Base-by-base conservation (phyloP, 1,284 basidiomycete species). In the Papiliotrema fonsecae region DNA sequence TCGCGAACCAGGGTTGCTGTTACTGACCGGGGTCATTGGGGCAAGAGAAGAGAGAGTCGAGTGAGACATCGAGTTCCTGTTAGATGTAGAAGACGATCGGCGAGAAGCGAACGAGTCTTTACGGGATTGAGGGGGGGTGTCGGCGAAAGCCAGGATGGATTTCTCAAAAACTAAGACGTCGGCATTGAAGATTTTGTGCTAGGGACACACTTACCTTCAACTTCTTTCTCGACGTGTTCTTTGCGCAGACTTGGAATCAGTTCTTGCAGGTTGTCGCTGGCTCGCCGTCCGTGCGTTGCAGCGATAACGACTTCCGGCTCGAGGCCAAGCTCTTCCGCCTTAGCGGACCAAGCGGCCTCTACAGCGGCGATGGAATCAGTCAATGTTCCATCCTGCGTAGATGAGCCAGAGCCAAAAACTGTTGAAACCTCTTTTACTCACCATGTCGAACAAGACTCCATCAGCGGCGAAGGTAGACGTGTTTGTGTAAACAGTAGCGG, bases 291-390 rank as follows among this genome's bases (percentile, higher is more conserved):
- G 67, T 87, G 86, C 13, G 85, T 87, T 35, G 83, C 83, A 27
- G 80, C 80, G 64, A 84, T 84, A 52, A 85, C 81, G 49, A 79
- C 77, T 51, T 62, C 58, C 2, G 82, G 82, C 68, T 85, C 82
- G 67, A 82, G 79, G 45, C 81, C 82, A 40, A 85, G 79, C 66
- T 85, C 83, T 37, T 75, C 75, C 2, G 86, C 85, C 43, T 87
- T 84, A 58, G 82, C 83, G 30, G 80, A 80, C 86, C 86, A 87
- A 6, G 86, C 86, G 6, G 84, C 83, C 68, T 87, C 86, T 55
- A 87, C 84, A 9, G 86, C 85, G 22, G 81, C 75, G 63, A 86
- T 86, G 25, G 83, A 85, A 65, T 86, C 83, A 45, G 85, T 86
- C 48, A 86, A 75, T 11, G 84, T 86, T 37, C 83, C 83, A 62